phyloP scores from a whole-genome alignment of 805 yeast genomes.

The Saccharomycopsis fodiens region DNA sequence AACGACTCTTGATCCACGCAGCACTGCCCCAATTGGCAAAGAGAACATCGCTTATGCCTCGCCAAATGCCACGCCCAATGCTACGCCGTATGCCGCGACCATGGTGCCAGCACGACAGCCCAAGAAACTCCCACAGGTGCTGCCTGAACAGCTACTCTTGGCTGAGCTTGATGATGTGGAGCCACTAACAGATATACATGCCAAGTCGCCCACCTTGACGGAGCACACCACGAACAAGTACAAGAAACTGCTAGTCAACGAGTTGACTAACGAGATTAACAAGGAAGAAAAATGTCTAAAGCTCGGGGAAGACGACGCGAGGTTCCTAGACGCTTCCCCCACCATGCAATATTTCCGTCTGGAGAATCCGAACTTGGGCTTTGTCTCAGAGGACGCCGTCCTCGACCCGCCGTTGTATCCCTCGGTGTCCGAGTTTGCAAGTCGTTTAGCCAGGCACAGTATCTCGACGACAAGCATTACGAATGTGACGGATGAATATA shows the following conservation, averaged over 20 bases:
- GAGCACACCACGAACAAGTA: constrained; percentile 5
- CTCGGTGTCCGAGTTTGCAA: not conserved
- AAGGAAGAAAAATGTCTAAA: not conserved
- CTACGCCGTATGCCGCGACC: too few species aligned
- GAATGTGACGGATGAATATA: constrained; percentile 8
- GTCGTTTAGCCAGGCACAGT: constrained; percentile 1
- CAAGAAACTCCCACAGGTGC: constrained; percentile 8
- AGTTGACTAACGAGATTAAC: not conserved
- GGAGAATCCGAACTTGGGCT: constrained; percentile 1
- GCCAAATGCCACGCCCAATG: too few species aligned
- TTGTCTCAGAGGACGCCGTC: not conserved
- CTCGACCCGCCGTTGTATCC: not conserved
- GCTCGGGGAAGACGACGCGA: not conserved
- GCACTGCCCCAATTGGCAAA: too few species aligned
- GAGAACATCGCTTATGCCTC: too few species aligned
- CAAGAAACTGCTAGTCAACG: not conserved
- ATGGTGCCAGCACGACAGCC: not conserved
- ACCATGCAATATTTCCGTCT: not conserved
- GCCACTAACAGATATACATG: constrained; percentile 3
- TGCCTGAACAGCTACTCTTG: constrained; percentile 5
- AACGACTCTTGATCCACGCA: too few species aligned
- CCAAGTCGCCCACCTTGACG: not conserved
- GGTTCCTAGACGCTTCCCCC: not conserved
- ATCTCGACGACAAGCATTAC: constrained; percentile 7
- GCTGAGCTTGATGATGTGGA: constrained; percentile 5